Conservation (phyloP, 768 basidiomycete species). For the Boletus bicolor region DNA sequence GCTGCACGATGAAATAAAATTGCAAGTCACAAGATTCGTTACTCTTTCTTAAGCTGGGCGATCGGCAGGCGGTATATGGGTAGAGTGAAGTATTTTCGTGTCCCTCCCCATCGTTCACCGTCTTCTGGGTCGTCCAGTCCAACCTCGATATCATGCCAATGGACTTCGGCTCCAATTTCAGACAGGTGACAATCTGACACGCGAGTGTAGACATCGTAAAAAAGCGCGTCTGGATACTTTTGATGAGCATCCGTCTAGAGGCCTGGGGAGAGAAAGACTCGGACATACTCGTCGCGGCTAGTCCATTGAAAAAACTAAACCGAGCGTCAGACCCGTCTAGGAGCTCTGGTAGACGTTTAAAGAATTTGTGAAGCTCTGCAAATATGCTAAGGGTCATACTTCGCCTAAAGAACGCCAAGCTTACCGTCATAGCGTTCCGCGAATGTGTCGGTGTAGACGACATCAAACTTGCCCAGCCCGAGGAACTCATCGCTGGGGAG, state of each 20-base stretch:
- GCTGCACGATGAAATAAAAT: not conserved
- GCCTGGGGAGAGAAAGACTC: not conserved
- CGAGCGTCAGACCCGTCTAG: conserved; percentile 70
- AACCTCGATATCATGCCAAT: conserved; percentile 83
- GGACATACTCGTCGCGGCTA: conserved; percentile 85
- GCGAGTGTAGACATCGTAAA: conserved; percentile 88
- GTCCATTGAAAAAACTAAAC: conserved; percentile 95
- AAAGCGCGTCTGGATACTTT: conserved; percentile 62
- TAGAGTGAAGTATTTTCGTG: conserved; percentile 71
- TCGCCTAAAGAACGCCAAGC: conserved; percentile 1
- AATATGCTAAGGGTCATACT: not conserved
- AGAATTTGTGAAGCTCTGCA: conserved; percentile 72
- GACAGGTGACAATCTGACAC: conserved; percentile 82
- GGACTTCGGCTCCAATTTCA: conserved; percentile 73
- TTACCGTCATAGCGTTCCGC: conserved; percentile 76
- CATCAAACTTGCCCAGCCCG: conserved; percentile 74
- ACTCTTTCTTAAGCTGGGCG: conserved; percentile 30
- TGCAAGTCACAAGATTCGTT: not conserved
- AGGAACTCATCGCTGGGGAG: conserved; percentile 58
- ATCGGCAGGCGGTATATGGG: conserved; percentile 73
- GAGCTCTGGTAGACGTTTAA: conserved; percentile 74
- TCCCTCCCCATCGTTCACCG: conserved; percentile 70
- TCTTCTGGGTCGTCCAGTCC: conserved; percentile 39
- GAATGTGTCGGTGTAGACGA: conserved; percentile 91
- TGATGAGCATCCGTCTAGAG: not conserved